A percentile compares a stretch with the other conserved stretches of the same genome.
Conservation (phyloP, 768 basidiomycete species). For the Suillus hirtellus region DNA sequence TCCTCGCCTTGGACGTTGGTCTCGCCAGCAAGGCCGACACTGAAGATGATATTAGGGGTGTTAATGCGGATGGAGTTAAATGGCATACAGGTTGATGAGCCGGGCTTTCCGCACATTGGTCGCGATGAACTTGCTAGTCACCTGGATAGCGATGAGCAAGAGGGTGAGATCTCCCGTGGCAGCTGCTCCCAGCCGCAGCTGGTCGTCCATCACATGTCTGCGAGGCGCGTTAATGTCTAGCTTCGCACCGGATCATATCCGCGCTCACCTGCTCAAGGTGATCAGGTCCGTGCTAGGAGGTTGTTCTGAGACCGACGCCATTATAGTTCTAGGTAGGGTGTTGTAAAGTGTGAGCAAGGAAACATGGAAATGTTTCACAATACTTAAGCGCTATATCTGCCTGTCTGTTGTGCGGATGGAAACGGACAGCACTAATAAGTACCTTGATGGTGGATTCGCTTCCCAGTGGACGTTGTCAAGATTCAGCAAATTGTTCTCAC, state of each 20-base stretch:
- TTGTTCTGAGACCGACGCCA: constrained; percentile 49
- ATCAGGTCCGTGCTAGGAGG: constrained; percentile 83
- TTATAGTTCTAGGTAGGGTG: constrained; percentile 21
- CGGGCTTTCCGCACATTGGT: constrained; percentile 97
- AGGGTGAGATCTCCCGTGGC: constrained; percentile 95
- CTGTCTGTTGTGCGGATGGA: constrained; percentile 17
- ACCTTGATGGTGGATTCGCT: constrained; percentile 1
- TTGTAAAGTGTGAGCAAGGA: constrained; percentile 7
- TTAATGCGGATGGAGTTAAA: neutral
- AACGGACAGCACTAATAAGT: constrained; percentile 18
- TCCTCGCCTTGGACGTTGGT: constrained; percentile 98
- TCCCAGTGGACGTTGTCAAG: neutral
- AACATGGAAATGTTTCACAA: constrained; percentile 11
- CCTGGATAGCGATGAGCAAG: constrained; percentile 92
- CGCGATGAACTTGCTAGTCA: constrained; percentile 96
- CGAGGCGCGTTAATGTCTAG: constrained; percentile 10
- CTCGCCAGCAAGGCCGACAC: constrained; percentile 96
- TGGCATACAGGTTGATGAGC: constrained; percentile 89
- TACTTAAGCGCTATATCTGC: constrained; percentile 2
- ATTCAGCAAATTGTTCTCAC: constrained; percentile 24
- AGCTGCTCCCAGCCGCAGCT: constrained; percentile 74
- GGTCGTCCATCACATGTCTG: constrained; percentile 88
- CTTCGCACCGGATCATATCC: neutral
- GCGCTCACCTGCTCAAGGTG: constrained; percentile 82
- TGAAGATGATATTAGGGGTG: constrained; percentile 31